These are phyloP conservation scores for Malassezia globosa DNA, from an alignment of 1,284 basidiomycete genomes.

Conservation along the genomic window DNA sequence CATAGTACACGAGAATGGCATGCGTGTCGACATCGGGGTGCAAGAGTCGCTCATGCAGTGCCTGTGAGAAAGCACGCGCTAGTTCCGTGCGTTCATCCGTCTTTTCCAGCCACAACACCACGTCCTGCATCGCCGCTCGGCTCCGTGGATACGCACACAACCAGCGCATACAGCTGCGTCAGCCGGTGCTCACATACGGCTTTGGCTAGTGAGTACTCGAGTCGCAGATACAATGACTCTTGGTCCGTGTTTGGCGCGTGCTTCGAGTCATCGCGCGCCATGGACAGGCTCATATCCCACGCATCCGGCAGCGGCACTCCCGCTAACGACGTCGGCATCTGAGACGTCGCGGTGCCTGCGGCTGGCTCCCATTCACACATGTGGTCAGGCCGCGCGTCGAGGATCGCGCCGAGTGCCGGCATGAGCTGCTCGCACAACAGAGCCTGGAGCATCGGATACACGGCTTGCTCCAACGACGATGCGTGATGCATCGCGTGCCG, in stretches of 20 bases:
- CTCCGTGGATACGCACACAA: constrained; percentile 87
- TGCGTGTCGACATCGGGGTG: constrained; percentile 94
- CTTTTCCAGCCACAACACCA: constrained; percentile 54
- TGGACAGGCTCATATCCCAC: constrained; percentile 16
- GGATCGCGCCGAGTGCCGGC: constrained; percentile 9
- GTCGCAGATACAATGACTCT: constrained; percentile 13
- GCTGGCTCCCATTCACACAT: too few species aligned
- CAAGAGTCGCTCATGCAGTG: constrained; percentile 56
- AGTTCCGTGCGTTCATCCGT: constrained; percentile 51
- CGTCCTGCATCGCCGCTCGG: constrained; percentile 69
- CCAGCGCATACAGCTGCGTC: constrained; percentile 77
- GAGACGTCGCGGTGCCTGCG: not conserved
- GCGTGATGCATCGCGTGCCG: not conserved
- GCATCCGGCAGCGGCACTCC: constrained; percentile 2
- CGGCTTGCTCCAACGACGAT: not conserved
- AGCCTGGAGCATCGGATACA: constrained; percentile 6
- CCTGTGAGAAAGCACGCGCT: constrained; percentile 59
- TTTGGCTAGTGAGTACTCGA: constrained; percentile 28
- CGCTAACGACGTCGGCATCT: not conserved
- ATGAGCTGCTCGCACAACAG: constrained; percentile 9
- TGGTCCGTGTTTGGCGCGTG: not conserved
- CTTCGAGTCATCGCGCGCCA: constrained; percentile 1
- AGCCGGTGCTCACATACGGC: constrained; percentile 26
- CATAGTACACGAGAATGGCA: constrained; percentile 80
- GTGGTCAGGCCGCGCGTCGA: constrained; percentile 5